Conservation (phyloP, 2,329 filamentous ascomycete genomes). For the Thielaviopsis populi region DNA sequence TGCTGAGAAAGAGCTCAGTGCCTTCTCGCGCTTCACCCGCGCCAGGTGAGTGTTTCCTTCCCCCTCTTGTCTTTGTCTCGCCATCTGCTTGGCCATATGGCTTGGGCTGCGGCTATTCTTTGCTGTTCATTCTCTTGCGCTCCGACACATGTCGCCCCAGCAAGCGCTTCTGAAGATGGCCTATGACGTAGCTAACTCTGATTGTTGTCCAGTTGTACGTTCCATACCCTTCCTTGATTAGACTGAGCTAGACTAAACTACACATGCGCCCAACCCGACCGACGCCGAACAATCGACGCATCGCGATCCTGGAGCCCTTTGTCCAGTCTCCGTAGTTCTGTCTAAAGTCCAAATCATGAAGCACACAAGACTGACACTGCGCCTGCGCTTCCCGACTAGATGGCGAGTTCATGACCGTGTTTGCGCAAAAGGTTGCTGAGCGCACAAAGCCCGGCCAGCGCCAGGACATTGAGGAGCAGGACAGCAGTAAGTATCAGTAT, state of each 20-base stretch:
- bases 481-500: conserved; percentile 27
- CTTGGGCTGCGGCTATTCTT: not conserved
- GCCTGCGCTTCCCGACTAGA: conserved; percentile 19
- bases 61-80: not conserved
- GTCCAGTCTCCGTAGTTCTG: not conserved
- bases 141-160: not conserved
- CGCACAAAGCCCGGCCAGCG: conserved; percentile 66
- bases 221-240: not conserved
- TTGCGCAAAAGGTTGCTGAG: conserved; percentile 77
- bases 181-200: conserved; percentile 7
- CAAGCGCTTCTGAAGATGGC: not conserved
- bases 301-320: not conserved
- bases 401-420: conserved; percentile 64
- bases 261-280: too few relatives aligned
- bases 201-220: conserved; percentile 11
- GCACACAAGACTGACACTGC: conserved; percentile 1
- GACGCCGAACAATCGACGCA: not conserved
- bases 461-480: conserved; percentile 74
- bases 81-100: not conserved
- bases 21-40: conserved; percentile 67
- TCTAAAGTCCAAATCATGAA: not conserved
- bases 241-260: too few relatives aligned
- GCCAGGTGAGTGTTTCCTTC: conserved; percentile 39
- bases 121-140: not conserved
- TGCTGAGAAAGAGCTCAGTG: conserved; percentile 60